These are phyloP conservation scores for Diaporthe ampelina DNA, from an alignment of 2,329 filamentous ascomycete species.

Conservation along the genomic window DNA sequence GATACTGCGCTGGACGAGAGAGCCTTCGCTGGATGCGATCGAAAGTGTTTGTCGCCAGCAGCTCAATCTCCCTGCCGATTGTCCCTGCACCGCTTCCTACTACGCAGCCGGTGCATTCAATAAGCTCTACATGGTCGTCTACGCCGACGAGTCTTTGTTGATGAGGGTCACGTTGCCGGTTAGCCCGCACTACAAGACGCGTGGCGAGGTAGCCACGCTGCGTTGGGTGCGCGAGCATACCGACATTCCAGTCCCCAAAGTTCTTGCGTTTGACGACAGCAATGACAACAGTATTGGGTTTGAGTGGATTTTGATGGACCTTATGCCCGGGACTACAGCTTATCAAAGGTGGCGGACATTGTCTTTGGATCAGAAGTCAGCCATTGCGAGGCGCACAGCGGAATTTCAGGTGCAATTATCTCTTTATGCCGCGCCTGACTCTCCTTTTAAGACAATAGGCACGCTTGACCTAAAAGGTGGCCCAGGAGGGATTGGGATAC, in stretches of 20 bases:
- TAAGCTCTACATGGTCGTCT: slow-evolving; percentile 48
- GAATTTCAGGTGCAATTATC: slow-evolving; percentile 49
- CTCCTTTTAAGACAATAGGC: slow-evolving; percentile 46
- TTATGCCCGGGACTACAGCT: slow-evolving; percentile 46
- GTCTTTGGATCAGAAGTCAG: slow-evolving; percentile 43
- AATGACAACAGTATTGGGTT: slow-evolving; percentile 52
- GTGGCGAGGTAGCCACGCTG: slow-evolving; percentile 54
- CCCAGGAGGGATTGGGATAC: background rate
- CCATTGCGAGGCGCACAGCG: slow-evolving; percentile 50
- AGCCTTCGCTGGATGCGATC: background rate
- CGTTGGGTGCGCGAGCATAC: slow-evolving; percentile 49
- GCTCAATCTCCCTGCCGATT: background rate
- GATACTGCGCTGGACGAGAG: slow-evolving; percentile 11
- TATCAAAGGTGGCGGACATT: slow-evolving; percentile 48
- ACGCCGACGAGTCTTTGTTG: slow-evolving; percentile 44
- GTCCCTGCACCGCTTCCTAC: slow-evolving; percentile 44
- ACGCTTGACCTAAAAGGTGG: slow-evolving; percentile 44
- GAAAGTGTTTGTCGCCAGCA: background rate
- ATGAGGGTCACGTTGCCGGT: slow-evolving; percentile 48
- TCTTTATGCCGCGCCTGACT: slow-evolving; percentile 41
- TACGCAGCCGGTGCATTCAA: slow-evolving; percentile 49
- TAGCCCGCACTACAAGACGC: slow-evolving; percentile 47
- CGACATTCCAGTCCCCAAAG: slow-evolving; percentile 50
- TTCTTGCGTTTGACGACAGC: slow-evolving; percentile 51
- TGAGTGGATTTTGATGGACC: slow-evolving; percentile 57